phyloP scores from a whole-genome alignment of 768 basidiomycete genomes.

The Kwoniella pini region DNA sequence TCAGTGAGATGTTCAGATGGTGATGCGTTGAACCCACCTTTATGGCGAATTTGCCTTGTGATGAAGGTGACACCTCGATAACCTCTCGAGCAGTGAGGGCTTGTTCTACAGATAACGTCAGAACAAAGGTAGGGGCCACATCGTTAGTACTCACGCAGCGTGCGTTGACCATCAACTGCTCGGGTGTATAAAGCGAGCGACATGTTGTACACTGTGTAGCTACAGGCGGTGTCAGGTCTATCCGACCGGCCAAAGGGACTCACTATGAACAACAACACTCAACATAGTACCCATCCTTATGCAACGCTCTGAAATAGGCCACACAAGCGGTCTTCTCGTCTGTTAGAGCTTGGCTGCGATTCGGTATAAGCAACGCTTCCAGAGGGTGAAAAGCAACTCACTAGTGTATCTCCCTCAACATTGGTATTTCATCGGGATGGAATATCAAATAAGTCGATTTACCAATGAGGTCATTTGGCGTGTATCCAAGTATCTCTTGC shows the following conservation, averaged over 20 bases:
- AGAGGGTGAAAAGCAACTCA: too few species aligned
- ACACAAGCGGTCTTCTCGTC: constrained; percentile 39
- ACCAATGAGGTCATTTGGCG: constrained; percentile 32
- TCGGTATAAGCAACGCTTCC: too few species aligned
- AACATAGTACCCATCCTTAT: constrained; percentile 35
- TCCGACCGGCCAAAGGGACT: constrained; percentile 7
- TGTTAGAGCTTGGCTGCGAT: constrained; percentile 26
- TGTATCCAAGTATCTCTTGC: constrained; percentile 42
- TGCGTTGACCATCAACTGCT: constrained; percentile 35
- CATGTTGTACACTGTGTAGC: constrained; percentile 38
- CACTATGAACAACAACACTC: constrained; percentile 34
- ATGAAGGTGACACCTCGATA: constrained; percentile 33
- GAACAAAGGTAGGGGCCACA: constrained; percentile 10
- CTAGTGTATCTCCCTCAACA: constrained; percentile 36
- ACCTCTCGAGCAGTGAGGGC: constrained; percentile 44
- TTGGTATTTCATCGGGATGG: constrained; percentile 43
- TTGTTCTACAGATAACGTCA: constrained; percentile 31
- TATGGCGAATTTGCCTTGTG: constrained; percentile 25
- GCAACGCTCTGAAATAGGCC: constrained; percentile 27
- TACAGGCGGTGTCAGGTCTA: constrained; percentile 1
- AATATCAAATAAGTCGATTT: constrained; percentile 31
- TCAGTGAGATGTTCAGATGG: not conserved
- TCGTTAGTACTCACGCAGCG: constrained; percentile 28
- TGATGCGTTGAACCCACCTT: constrained; percentile 11
- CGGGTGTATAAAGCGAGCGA: constrained; percentile 31